Conservation (phyloP, 2,329 filamentous ascomycete genomes). For the Fusarium sp. region DNA sequence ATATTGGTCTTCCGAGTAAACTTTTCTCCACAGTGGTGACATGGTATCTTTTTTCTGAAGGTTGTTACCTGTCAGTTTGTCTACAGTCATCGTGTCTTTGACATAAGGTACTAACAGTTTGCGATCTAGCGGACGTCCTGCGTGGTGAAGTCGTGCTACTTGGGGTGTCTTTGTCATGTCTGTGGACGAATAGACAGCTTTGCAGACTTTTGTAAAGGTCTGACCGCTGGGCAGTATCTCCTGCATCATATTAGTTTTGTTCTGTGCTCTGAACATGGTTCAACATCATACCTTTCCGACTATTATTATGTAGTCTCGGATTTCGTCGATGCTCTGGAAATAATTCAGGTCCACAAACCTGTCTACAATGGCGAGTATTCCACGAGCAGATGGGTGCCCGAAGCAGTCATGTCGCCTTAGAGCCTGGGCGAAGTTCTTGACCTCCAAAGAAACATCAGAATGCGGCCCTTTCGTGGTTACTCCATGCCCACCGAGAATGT, state of each 20-base stretch:
- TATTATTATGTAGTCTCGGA: background rate
- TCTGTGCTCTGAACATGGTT: accelerated
- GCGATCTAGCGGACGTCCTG: accelerated
- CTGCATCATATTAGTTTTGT: accelerated
- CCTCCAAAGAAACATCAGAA: accelerated
- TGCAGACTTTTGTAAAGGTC: accelerated
- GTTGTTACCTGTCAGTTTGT: accelerated
- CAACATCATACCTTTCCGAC: background rate
- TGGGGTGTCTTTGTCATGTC: accelerated
- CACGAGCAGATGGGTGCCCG: accelerated
- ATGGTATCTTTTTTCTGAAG: background rate
- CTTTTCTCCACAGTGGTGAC: accelerated
- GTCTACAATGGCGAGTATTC: background rate
- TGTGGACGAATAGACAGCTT: accelerated
- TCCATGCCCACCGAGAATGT: background rate
- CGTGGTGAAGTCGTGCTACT: background rate
- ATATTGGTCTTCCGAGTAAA: background rate
- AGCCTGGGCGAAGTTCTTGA: accelerated
- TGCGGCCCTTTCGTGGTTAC: accelerated
- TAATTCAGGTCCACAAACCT: background rate
- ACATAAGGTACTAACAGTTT: background rate
- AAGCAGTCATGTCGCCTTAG: accelerated
- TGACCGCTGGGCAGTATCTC: accelerated
- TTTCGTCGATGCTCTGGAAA: background rate
- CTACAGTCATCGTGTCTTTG: accelerated